Base-by-base conservation (phyloP, 495 filamentous ascomycete species). In the Aspergillus conjunctus region DNA sequence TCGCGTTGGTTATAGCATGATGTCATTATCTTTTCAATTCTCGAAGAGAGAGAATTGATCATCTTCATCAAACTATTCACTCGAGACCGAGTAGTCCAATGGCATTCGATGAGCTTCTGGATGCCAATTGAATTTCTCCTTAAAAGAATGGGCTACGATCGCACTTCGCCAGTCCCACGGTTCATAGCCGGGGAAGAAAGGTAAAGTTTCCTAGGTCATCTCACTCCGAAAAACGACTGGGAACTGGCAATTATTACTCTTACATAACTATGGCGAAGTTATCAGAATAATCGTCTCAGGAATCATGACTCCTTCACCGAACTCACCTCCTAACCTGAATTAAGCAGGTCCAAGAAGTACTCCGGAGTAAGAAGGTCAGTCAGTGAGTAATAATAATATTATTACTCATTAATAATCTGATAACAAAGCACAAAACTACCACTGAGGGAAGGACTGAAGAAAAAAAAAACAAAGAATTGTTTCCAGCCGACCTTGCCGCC, bases 1-100 rank as follows among this genome's bases (percentile, higher is more conserved):
- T 31, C 37, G 20, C 39, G 34, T 52, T 60, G 51, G 58, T 51
- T 53, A 56, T 51, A 64, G 33, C 43, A 59, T 59, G 61, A 63
- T 59, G 55, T 59, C 56, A 59, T 59, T 62, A 30, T 54, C 18
- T n/a, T 41, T 41, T 41, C 37, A n/a, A 41, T 11, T 41, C 11
- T n/a, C 9, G 4, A 41, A 41, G 37, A 14, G 15, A 11, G 4
- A n/a, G 37, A 41, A 41, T 41, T 41, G 37, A 41, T 41, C 11
- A n/a, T 8, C 15, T n/a, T 41, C 14, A n/a, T 41, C 11, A n/a
- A 11, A 14, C 9, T 41, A 4, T 41, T 41, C 11, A 14, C 11
- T 41, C 2, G 26, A 26, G 26, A 26, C 26, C 26, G 26, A 26
- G 5, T 26, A 2, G 26, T 26, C 2, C 26, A 5, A 26, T 26